A percentile compares a stretch with the other conserved stretches of the same genome.
These are phyloP conservation scores for Epichloe glyceriae DNA, from an alignment of 2,329 filamentous ascomycete species.

Conservation along the genomic window DNA sequence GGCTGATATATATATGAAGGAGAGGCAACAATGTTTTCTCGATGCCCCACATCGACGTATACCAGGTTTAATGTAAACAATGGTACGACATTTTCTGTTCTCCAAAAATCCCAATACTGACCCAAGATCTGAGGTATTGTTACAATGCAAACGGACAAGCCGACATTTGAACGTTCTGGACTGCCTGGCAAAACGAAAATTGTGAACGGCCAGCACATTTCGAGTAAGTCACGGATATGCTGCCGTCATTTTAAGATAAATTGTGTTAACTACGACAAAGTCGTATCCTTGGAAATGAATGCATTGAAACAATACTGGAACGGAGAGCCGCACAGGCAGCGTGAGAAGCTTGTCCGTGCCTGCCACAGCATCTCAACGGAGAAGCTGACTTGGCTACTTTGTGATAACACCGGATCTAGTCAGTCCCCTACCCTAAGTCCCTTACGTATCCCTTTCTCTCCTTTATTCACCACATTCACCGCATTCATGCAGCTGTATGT, in stretches of 20 bases:
- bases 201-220: slow-evolving; percentile 9
- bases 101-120: not conserved
- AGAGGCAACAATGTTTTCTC: slow-evolving; percentile 70
- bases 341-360: slow-evolving; percentile 47
- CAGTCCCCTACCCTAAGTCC: slow-evolving; percentile 1
- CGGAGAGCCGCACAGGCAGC: not conserved
- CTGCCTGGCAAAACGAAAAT: slow-evolving; percentile 59
- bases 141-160: slow-evolving; percentile 64
- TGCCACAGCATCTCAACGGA: slow-evolving; percentile 62
- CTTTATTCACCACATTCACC: not conserved
- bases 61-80: slow-evolving; percentile 59
- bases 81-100: slow-evolving; percentile 31
- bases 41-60: slow-evolving; percentile 57
- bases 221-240: not conserved
- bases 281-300: slow-evolving; percentile 64
- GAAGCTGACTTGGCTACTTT: slow-evolving; percentile 66
- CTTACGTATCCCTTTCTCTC: not conserved
- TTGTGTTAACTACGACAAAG: slow-evolving; percentile 27
- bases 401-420: slow-evolving; percentile 36
- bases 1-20: slow-evolving; percentile 31
- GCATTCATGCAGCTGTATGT: not conserved
- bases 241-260: not conserved
- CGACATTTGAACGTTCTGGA: slow-evolving; percentile 72
- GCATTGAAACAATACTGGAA: slow-evolving; percentile 51
- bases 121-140: slow-evolving; percentile 42